Evolutionary conservation across 2,329 filamentous ascomycete genomes (phyloP), one percentile per base, ranked within the genome.

Genomic region (Fusarium musae): DNA sequence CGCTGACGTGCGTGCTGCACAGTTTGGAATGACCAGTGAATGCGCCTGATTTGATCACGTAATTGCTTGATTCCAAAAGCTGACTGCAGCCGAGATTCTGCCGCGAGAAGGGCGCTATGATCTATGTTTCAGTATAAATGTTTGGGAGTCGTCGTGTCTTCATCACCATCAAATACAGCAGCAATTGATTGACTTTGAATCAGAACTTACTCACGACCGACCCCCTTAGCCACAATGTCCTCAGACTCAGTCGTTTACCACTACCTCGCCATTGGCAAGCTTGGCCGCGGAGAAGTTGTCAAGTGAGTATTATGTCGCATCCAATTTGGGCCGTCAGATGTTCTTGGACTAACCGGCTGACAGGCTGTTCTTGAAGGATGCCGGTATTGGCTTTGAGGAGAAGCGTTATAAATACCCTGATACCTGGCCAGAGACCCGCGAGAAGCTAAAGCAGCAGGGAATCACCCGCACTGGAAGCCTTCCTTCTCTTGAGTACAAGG

Each of bases 401-500:
- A 56, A 66, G 10, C 71, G 64, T 7, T 77, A 77, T 9, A n/a
- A 70, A 1, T 74, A 70, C 36, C 65, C 68, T 2, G 61, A 70
- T 6, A 64, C 64, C 9, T 70, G 65, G 73, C 37, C 61, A 2
- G 60, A 63, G 21, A 74, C 67, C 8, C 80, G 78, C 40, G 65
- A 79, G 17, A 74, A 75, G 50, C 69, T 83, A 10, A 66, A 79
- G 40, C 34, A 78, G 16, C 37, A 79, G 12, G 78, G 75, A 4
- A 60, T 78, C 4, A 74, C 73, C 8, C 69, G 71, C 34, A 84
- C 82, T 10, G 81, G 81, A 12, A 74, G 75, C 30, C 57, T 84
- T 15, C 83, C 83, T 9, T 77, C 77, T 0, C 70, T 84, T 7
- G 79, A 83, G 54, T 83, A 82, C 63, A 78, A 82, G 36, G 82